phyloP scores from a whole-genome alignment of 176 grass and related monocot genomes.

The Luzula sylvatica region DNA sequence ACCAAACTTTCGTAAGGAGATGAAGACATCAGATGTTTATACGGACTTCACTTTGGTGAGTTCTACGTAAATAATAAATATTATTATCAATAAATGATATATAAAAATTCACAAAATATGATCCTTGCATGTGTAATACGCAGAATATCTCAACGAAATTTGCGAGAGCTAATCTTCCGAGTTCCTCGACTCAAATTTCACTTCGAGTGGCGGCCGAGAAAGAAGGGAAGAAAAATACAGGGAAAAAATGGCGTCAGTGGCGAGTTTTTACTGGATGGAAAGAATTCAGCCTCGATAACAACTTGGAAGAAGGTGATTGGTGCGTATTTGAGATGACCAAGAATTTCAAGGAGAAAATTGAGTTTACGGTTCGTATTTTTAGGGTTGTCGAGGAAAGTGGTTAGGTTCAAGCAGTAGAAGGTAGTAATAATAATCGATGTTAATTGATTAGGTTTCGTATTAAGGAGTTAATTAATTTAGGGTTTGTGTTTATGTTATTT shows the following conservation, averaged over 20 bases:
- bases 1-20: constrained; percentile 3
- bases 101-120: no score
- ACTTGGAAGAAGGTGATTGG: background rate
- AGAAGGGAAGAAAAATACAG: background rate
- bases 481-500: no score
- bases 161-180: background rate
- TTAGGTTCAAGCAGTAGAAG: no score
- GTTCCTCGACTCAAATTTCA: background rate
- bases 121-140: no score
- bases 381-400: background rate
- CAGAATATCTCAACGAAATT: background rate
- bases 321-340: constrained; percentile 17
- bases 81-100: no score
- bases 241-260: background rate
- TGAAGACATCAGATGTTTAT: background rate
- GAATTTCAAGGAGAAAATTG: background rate
- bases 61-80: background rate
- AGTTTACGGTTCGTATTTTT: constrained; percentile 3
- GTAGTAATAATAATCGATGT: no score
- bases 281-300: constrained; percentile 1
- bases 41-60: background rate
- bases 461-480: no score
- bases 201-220: background rate
- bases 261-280: background rate
- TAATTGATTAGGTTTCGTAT: no score